A percentile compares a stretch with the other conserved stretches of the same genome.
phyloP scores from a whole-genome alignment of 2,329 filamentous ascomycete genomes.

The Penicillium concentricum region DNA sequence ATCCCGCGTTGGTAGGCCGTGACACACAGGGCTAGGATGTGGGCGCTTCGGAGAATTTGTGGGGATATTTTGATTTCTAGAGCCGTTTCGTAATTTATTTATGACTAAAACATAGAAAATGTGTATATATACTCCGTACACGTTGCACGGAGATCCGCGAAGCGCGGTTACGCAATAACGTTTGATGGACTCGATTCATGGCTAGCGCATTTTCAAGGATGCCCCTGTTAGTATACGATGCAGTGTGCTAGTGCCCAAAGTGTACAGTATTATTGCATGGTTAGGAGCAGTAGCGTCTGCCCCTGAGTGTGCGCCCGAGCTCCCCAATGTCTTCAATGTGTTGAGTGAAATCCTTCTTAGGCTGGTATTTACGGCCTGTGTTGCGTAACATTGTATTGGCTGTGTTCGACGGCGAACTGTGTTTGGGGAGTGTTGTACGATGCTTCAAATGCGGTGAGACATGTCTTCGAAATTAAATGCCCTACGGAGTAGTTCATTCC shows the following conservation, averaged over 20 bases:
- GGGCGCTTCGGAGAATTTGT: conserved; percentile 19
- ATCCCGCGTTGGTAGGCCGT: conserved; percentile 11
- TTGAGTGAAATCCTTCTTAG: background rate
- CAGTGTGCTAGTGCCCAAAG: background rate
- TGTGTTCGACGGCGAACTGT: background rate
- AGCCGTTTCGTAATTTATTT: conserved; percentile 1
- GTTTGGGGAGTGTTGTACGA: background rate
- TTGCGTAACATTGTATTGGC: background rate
- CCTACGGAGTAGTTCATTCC: background rate
- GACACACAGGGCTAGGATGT: conserved; percentile 1
- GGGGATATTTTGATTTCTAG: background rate
- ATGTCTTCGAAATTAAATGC: background rate
- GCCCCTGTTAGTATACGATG: background rate
- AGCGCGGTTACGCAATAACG: conserved; percentile 23
- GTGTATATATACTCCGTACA: background rate
- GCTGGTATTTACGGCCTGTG: background rate
- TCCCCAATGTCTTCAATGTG: background rate
- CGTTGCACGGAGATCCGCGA: conserved; percentile 17
- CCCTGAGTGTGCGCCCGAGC: background rate
- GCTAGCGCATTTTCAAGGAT: background rate
- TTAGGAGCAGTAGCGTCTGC: background rate
- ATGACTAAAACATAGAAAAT: background rate
- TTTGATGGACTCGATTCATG: background rate
- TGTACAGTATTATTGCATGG: background rate
- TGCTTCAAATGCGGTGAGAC: background rate